These are phyloP conservation scores for Stentor roeselii DNA, from an alignment of 73 alveolate genomes.

Conservation along the genomic window DNA sequence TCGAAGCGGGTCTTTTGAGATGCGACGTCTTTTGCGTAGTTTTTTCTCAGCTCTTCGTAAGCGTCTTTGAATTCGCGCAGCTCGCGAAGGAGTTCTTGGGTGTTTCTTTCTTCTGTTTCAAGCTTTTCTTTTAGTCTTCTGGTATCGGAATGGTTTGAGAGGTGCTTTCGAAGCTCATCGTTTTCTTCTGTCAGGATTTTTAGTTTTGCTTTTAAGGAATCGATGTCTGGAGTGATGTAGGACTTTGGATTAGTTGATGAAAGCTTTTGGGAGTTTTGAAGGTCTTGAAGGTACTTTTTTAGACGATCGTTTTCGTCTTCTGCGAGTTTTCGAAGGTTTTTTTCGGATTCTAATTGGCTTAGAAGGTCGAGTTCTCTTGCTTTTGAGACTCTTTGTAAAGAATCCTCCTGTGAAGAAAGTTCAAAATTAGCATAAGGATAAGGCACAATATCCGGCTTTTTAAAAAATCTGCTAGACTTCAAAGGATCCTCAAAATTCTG, in stretches of 20 bases:
- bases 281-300: too few species aligned
- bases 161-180: neutral
- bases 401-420: neutral
- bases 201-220: neutral
- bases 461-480: neutral
- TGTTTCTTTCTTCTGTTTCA: neutral
- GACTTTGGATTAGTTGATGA: too few species aligned
- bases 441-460: slow-evolving; percentile 6
- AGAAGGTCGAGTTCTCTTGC: neutral
- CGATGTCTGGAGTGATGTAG: too few species aligned
- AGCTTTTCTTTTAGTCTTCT: too few species aligned
- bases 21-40: neutral
- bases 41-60: neutral
- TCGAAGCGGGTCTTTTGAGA: neutral
- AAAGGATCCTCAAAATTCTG: slow-evolving; percentile 4
- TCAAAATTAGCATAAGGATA: neutral
- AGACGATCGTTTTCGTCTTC: neutral
- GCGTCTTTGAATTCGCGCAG: neutral
- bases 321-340: neutral
- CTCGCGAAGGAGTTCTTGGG: neutral
- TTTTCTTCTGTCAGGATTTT: neutral
- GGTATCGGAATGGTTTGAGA: neutral
- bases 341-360: neutral
- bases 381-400: neutral
- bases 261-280: too few species aligned